Evolutionary conservation across 2,329 filamentous ascomycete species (phyloP).

Genomic region (Pyrenophora seminiperda): DNA sequence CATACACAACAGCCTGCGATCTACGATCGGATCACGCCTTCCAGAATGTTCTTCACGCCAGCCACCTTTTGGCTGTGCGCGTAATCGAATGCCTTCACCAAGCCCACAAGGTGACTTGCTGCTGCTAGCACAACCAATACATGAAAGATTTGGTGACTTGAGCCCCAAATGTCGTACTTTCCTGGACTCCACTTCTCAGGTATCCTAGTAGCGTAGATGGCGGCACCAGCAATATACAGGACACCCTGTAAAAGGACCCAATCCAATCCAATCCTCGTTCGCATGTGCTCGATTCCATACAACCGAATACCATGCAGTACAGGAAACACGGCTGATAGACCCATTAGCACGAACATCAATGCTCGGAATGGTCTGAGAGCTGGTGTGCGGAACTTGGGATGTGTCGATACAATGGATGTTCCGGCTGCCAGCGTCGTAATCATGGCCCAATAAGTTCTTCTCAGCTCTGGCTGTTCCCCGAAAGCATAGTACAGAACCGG

Average conservation of each 20-base stretch:
- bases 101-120: conserved; percentile 76
- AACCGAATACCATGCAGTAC: conserved; percentile 74
- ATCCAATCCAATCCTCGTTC: conserved; percentile 75
- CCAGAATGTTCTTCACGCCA: conserved; percentile 8
- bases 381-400: conserved; percentile 83
- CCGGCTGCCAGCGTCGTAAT: conserved; percentile 78
- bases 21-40: not conserved
- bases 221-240: conserved; percentile 84
- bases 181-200: conserved; percentile 82
- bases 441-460: conserved; percentile 75
- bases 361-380: conserved; percentile 84
- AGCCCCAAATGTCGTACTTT: conserved; percentile 86
- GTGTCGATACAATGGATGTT: conserved; percentile 76
- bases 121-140: conserved; percentile 84
- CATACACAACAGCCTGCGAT: not conserved
- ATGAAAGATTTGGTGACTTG: conserved; percentile 96
- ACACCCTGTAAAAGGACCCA: conserved; percentile 81
- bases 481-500: conserved; percentile 72
- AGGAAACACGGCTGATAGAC: conserved; percentile 80
- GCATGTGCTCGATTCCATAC: conserved; percentile 70
- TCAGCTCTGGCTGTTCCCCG: conserved; percentile 65
- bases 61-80: conserved; percentile 62
- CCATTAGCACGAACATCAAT: conserved; percentile 86
- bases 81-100: conserved; percentile 84
- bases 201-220: conserved; percentile 82